Evolutionary conservation across 805 yeast species (phyloP), one percentile per base, ranked within the genome.

Genomic region (Starmerella stellata): DNA sequence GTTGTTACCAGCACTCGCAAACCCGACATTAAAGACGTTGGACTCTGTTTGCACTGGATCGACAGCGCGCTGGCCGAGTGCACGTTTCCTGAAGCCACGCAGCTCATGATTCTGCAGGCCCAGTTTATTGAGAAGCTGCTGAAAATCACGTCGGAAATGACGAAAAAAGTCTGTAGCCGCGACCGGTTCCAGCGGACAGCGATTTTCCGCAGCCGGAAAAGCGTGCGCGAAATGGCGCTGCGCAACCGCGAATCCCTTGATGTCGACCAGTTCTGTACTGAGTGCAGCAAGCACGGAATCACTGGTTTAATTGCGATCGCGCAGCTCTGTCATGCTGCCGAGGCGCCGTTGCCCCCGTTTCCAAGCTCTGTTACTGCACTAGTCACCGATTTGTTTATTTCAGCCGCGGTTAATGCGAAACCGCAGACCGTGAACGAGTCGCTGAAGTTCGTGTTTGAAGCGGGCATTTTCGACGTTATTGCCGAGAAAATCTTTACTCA

Each of bases 391-490:
- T 41, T 50, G 11, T 62, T 53, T 45, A 38, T 42, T n/a, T 43
- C 45, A n/a, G 45, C 41, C 5, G 50, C 60, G n/a, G 48, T 62
- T 5, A 54, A 49, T 3, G 44, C 56, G 4, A 56, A 56, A 40
- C 40, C 42, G 9, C 32, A 29, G 32, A 17, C 14, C 14, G 14
- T 29, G 14, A 29, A n/a, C 38, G 34, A 8, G 24, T 53, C 17
- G 61, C 25, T 74, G 36, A 63, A 62, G n/a, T 54, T 58, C 5
- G 69, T 71, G 45, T 54, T 73, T 19, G 49, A 53, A 1, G 17
- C 37, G 5, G 40, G 32, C 14, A 38, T 34, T 4, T 35, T 43
- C 4, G 34, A 31, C 18, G 11, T 40, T 4, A 20, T 44, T 18
- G 14, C 23, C 1, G 28, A 16, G 3, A 38, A 13, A 3, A 16